phyloP scores from a whole-genome alignment of 306 rosid species.

The Leucaena leucocephala region DNA sequence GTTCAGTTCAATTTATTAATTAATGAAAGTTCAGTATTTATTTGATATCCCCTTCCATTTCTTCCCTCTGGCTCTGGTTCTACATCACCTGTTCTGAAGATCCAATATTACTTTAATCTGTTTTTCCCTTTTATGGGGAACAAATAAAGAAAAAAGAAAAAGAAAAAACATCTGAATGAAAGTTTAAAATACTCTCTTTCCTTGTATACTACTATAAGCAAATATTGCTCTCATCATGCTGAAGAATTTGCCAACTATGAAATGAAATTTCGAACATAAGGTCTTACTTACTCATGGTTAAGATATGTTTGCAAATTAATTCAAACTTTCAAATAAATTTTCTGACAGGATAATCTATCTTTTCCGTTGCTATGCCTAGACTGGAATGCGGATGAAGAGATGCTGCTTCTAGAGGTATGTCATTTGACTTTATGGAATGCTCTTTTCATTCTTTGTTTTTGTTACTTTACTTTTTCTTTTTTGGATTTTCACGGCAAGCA shows the following conservation, averaged over 20 bases:
- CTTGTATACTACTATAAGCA: background rate
- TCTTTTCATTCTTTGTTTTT: too few species aligned
- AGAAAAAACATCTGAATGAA: conserved; percentile 13
- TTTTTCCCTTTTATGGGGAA: background rate
- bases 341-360: conserved; percentile 77
- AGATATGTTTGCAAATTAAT: conserved; percentile 13
- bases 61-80: background rate
- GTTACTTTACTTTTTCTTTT: background rate
- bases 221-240: background rate
- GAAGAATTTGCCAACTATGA: conserved; percentile 4
- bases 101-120: background rate
- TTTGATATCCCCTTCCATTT: background rate
- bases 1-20: background rate
- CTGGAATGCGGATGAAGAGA: conserved; percentile 93
- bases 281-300: background rate
- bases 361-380: conserved; percentile 87
- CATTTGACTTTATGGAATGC: conserved; percentile 31
- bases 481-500: too few species aligned
- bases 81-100: too few species aligned
- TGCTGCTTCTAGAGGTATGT: conserved; percentile 74
- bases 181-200: background rate
- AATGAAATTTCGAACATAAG: conserved; percentile 19
- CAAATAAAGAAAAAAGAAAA: background rate
- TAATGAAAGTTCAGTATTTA: background rate
- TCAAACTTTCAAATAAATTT: conserved; percentile 24